Percentiles rank a stretch among this genome's conserved stretches.
Evolutionary conservation across 2,329 filamentous ascomycete species (phyloP).

Genomic region (Sclerotinia nivalis): DNA sequence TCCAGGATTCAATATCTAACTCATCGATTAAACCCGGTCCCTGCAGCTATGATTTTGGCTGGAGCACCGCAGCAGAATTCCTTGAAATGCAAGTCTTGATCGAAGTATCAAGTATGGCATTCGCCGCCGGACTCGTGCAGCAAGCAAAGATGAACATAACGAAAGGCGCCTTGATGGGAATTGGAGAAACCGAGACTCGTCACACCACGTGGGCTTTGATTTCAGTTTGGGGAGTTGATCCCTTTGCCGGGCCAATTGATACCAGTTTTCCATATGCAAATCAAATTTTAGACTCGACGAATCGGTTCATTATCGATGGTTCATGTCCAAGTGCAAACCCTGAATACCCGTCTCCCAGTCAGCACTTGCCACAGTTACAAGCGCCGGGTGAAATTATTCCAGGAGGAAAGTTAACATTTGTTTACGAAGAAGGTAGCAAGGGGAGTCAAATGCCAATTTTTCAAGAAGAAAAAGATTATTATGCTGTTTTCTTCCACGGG

Average conservation of each 20-base stretch:
- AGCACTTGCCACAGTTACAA: constrained; percentile 42
- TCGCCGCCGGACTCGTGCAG: constrained; percentile 44
- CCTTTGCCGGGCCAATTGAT: constrained; percentile 46
- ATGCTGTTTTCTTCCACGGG: constrained; percentile 47
- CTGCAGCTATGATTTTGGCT: constrained; percentile 42
- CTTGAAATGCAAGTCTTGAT: constrained; percentile 43
- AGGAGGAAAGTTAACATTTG: constrained; percentile 40
- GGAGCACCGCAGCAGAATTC: constrained; percentile 32
- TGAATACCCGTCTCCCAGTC: constrained; percentile 43
- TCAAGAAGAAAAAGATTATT: constrained; percentile 40
- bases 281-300: constrained; percentile 45
- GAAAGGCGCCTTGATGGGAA: constrained; percentile 44
- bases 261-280: constrained; percentile 48
- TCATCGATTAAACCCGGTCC: constrained; percentile 46
- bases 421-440: constrained; percentile 35
- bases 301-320: constrained; percentile 39
- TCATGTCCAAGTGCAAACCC: constrained; percentile 44
- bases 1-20: constrained; percentile 47
- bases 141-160: constrained; percentile 41
- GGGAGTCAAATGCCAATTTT: constrained; percentile 36
- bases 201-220: constrained; percentile 48
- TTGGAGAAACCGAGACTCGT: constrained; percentile 45
- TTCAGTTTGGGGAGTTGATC: constrained; percentile 45
- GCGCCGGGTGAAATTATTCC: constrained; percentile 37
- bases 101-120: constrained; percentile 45